A percentile compares a stretch with the other conserved stretches of the same genome.
phyloP scores from a whole-genome alignment of 768 basidiomycete species.

The Leccinum subgranulosum region DNA sequence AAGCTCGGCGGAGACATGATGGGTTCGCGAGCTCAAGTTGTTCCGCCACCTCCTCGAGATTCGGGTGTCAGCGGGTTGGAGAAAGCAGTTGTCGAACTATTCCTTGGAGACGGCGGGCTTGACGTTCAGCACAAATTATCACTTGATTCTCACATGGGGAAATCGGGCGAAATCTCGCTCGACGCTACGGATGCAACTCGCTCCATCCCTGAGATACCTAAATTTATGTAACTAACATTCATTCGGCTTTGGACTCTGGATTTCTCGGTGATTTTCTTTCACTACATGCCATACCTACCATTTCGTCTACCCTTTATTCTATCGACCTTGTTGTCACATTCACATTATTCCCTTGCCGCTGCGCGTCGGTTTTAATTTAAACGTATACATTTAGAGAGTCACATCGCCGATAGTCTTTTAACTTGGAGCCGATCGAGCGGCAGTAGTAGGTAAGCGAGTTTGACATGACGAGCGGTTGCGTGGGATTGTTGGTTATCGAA shows the following conservation, averaged over 20 bases:
- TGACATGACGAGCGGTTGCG: not conserved
- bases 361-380: slow-evolving; percentile 12
- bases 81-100: slow-evolving; percentile 48
- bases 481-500: slow-evolving; percentile 41
- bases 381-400: slow-evolving; percentile 12
- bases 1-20: slow-evolving; percentile 39
- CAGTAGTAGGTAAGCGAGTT: not conserved
- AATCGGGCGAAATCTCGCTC: not conserved
- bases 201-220: slow-evolving; percentile 15
- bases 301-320: slow-evolving; percentile 14
- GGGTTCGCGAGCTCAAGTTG: slow-evolving; percentile 27
- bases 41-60: slow-evolving; percentile 37
- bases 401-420: not conserved
- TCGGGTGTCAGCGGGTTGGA: slow-evolving; percentile 35
- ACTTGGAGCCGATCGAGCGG: not conserved
- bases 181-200: not conserved
- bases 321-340: slow-evolving; percentile 8
- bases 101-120: slow-evolving; percentile 29
- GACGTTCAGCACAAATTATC: not conserved
- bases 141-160: not conserved
- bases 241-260: slow-evolving; percentile 6
- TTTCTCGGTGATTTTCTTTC: not conserved
- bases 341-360: slow-evolving; percentile 12
- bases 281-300: slow-evolving; percentile 14
- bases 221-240: not conserved